phyloP scores from a whole-genome alignment of 345 rosid genomes.

The Citropsis articulata region DNA sequence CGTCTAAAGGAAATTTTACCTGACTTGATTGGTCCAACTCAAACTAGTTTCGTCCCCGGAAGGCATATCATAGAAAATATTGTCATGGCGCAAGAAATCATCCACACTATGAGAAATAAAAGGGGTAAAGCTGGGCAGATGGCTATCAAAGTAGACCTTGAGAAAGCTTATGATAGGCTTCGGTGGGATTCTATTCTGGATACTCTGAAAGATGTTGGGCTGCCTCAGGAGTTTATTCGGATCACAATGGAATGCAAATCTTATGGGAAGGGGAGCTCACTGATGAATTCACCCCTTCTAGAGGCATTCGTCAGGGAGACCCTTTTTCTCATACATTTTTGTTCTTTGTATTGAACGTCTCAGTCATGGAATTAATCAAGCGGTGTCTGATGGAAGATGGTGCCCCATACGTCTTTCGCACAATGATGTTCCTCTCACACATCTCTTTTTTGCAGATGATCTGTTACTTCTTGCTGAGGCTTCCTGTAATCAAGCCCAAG shows the following conservation, averaged over 20 bases:
- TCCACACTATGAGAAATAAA: not conserved
- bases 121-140: not conserved
- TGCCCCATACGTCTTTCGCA: too few species aligned
- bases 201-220: not conserved
- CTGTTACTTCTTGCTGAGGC: too few species aligned
- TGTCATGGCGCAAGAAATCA: not conserved
- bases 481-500: too few species aligned
- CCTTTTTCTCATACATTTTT: not conserved
- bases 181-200: not conserved
- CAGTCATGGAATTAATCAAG: not conserved
- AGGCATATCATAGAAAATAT: not conserved
- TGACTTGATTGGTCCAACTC: not conserved
- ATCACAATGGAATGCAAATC: not conserved
- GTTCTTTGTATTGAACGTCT: not conserved
- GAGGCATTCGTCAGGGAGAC: not conserved
- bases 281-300: not conserved
- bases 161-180: not conserved
- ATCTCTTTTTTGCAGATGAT: too few species aligned
- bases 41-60: not conserved
- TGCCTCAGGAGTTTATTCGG: not conserved
- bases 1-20: not conserved
- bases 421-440: too few species aligned
- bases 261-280: not conserved
- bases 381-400: not conserved
- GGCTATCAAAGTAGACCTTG: not conserved